Conservation (phyloP, 225 moss, liverwort and hornwort species). For the Marchantia polymorpha region DNA sequence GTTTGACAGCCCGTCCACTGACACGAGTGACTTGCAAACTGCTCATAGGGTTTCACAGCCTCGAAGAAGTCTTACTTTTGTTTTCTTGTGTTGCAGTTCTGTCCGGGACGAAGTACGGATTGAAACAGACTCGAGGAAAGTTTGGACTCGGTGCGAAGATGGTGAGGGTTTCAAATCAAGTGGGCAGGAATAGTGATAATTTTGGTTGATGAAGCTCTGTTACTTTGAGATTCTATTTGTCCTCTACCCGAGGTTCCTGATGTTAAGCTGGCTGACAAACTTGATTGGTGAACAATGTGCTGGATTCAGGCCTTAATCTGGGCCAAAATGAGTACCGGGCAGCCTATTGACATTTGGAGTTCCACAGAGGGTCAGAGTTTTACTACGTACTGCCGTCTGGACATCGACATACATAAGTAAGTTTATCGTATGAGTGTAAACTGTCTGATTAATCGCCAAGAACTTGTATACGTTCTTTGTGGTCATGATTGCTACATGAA, state of each 20-base stretch:
- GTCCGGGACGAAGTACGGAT: constrained; percentile 94
- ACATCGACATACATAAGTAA: constrained; percentile 91
- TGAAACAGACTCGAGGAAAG: constrained; percentile 97
- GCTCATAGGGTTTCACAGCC: constrained; percentile 7
- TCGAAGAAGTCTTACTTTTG: not conserved
- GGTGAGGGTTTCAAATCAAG: constrained; percentile 42
- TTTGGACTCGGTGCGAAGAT: constrained; percentile 97
- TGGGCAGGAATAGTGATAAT: not conserved
- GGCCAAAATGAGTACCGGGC: constrained; percentile 99
- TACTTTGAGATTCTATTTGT: not conserved
- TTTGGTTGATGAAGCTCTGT: not conserved
- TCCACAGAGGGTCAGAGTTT: constrained; percentile 67
- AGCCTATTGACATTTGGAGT: constrained; percentile 96
- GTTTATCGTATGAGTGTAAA: constrained; percentile 13
- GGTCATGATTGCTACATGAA: no score
- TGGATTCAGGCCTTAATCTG: constrained; percentile 79
- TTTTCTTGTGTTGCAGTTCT: constrained; percentile 49
- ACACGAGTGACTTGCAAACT: not conserved
- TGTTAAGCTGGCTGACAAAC: not conserved
- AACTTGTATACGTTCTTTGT: no score
- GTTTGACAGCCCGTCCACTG: no score
- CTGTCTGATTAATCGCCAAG: not conserved
- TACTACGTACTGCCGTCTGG: constrained; percentile 84
- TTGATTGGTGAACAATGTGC: not conserved
- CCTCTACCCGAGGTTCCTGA: not conserved